Conservation (phyloP, 2,329 filamentous ascomycete species). For the Monilinia fructicola region DNA sequence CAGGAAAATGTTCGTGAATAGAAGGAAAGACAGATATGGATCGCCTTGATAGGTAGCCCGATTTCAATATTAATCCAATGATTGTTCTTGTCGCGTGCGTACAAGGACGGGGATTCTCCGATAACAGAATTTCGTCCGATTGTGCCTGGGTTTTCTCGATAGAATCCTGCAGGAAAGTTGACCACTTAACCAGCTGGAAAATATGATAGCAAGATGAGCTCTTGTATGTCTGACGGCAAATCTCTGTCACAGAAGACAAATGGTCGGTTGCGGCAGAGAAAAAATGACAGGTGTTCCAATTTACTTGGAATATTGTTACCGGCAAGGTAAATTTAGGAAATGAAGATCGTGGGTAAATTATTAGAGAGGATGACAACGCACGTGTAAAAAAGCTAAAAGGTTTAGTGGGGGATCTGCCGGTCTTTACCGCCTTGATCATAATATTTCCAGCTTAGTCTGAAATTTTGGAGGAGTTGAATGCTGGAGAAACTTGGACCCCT, state of each 20-base stretch:
- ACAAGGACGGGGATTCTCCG: slow-evolving; percentile 26
- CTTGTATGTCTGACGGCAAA: neutral
- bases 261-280: slow-evolving; percentile 6
- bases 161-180: slow-evolving; percentile 17
- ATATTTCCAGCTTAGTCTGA: neutral
- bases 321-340: slow-evolving; percentile 11
- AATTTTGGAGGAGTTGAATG: slow-evolving; percentile 12
- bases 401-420: slow-evolving; percentile 16
- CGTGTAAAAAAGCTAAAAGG: slow-evolving; percentile 18
- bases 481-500: slow-evolving; percentile 23
- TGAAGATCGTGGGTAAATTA: slow-evolving; percentile 18
- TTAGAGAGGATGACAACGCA: slow-evolving; percentile 14
- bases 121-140: slow-evolving; percentile 19
- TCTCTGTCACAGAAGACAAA: slow-evolving; percentile 11
- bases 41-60: slow-evolving; percentile 26
- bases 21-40: slow-evolving; percentile 24
- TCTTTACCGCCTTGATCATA: neutral
- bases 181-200: neutral
- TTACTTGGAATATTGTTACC: slow-evolving; percentile 7
- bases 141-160: slow-evolving; percentile 17
- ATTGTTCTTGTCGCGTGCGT: slow-evolving; percentile 32
- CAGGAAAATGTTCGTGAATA: slow-evolving; percentile 6
- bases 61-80: slow-evolving; percentile 30
- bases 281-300: slow-evolving; percentile 7
- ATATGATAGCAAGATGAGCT: slow-evolving; percentile 8